Percentiles rank a stretch among this genome's conserved stretches.
Conservation (phyloP, 139 green algal genomes). For the Micractinium sp. region DNA sequence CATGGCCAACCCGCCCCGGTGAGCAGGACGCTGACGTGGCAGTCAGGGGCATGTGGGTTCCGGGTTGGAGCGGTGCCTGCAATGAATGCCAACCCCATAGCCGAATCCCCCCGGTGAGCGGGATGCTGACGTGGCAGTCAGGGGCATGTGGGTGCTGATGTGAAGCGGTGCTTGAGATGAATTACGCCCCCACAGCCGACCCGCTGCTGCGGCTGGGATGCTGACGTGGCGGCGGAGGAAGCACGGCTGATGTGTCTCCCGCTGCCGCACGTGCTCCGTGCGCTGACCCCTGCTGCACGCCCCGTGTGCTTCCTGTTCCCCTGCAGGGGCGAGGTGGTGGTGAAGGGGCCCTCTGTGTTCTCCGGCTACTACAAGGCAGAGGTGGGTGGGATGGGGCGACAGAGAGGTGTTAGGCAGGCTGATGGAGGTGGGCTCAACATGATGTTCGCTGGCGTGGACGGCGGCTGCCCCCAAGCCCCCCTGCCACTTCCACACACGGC, state of each 20-base stretch:
- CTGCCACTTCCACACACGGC: no score
- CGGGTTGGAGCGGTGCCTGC: constrained; percentile 93
- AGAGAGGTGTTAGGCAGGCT: no score
- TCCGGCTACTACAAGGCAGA: constrained; percentile 94
- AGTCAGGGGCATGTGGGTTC: no score
- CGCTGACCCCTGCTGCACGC: neutral
- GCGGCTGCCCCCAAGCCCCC: no score
- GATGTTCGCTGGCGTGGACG: no score
- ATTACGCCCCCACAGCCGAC: neutral
- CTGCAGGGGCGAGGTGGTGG: constrained; percentile 67
- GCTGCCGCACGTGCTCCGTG: no score
- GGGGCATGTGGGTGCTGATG: no score
- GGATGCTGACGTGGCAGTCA: neutral
- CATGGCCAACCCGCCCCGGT: constrained; percentile 60
- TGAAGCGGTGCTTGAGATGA: neutral
- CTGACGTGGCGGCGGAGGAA: no score
- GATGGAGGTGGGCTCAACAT: no score
- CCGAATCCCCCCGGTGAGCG: constrained; percentile 58
- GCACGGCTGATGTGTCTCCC: no score
- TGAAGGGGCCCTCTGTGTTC: constrained; percentile 86
- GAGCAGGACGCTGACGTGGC: constrained; percentile 12
- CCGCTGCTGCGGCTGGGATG: no score
- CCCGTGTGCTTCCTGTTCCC: neutral
- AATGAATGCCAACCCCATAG: constrained; percentile 89
- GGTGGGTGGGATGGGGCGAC: constrained; percentile 36